Percentiles rank a stretch among this genome's conserved stretches.
Conservation (phyloP, 2,329 filamentous ascomycete genomes). For the Colletotrichum chlorophyti region DNA sequence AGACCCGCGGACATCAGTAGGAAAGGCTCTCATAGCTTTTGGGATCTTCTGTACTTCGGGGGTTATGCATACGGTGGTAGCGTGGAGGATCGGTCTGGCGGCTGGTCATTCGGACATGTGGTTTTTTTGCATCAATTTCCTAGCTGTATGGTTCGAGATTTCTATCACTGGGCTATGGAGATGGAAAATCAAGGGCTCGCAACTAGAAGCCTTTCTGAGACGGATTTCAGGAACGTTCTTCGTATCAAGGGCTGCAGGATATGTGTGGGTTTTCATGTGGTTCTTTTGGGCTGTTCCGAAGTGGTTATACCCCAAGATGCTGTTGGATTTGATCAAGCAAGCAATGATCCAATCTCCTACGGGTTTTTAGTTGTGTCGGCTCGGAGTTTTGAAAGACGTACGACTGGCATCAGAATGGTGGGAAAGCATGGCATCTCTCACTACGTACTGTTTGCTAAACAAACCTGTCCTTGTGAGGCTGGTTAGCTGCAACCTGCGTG, state of each 20-base stretch:
- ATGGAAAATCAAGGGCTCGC: neutral
- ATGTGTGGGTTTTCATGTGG: neutral
- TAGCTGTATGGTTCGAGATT: neutral
- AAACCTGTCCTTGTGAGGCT: too few relatives aligned
- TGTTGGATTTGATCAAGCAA: neutral
- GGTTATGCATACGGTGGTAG: slow-evolving; percentile 49
- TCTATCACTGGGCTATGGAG: neutral
- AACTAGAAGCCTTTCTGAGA: neutral
- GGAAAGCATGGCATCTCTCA: too few relatives aligned
- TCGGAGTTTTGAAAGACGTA: too few relatives aligned
- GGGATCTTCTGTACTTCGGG: slow-evolving; percentile 40
- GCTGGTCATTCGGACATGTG: neutral
- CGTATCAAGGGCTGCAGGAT: neutral
- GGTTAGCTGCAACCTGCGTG: too few relatives aligned
- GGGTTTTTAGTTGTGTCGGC: neutral
- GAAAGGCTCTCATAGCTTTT: neutral
- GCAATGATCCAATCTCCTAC: neutral
- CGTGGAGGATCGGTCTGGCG: neutral
- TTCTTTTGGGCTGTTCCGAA: neutral
- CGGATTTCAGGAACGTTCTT: neutral
- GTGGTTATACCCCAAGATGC: slow-evolving; percentile 5
- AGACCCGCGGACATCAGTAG: neutral
- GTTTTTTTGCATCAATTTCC: slow-evolving; percentile 6
- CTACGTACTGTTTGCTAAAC: too few relatives aligned
- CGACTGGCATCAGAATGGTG: too few relatives aligned